Conservation (phyloP, 139 green algal species). For the Prasinococcaceae sp. region DNA sequence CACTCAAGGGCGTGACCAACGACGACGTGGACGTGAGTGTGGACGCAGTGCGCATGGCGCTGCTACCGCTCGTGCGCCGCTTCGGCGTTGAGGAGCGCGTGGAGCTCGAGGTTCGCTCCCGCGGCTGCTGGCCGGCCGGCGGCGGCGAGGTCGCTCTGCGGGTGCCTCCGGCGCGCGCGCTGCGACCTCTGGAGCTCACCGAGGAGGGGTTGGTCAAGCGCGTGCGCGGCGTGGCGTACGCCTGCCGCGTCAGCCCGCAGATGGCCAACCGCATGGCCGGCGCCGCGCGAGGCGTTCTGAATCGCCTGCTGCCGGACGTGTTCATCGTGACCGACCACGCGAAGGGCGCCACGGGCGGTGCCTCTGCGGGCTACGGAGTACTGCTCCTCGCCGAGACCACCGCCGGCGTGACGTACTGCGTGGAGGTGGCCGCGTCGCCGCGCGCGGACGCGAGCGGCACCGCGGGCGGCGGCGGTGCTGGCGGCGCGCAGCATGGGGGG, state of each 20-base stretch:
- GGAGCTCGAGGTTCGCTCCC: not conserved
- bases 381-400: slow-evolving; percentile 93
- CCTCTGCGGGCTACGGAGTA: slow-evolving; percentile 81
- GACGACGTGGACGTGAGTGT: slow-evolving; percentile 59
- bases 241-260: slow-evolving; percentile 47
- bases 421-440: too few relatives aligned
- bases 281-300: slow-evolving; percentile 60
- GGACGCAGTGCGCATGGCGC: slow-evolving; percentile 77
- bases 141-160: not conserved
- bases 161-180: slow-evolving; percentile 1
- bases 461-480: not conserved
- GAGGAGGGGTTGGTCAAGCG: slow-evolving; percentile 93
- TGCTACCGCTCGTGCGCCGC: slow-evolving; percentile 70
- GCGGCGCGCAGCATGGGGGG: not conserved
- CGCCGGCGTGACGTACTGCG: slow-evolving; percentile 54
- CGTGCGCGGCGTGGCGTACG: slow-evolving; percentile 84
- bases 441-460: too few relatives aligned
- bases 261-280: slow-evolving; percentile 73
- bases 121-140: not conserved
- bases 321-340: slow-evolving; percentile 97
- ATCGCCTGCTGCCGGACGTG: slow-evolving; percentile 86
- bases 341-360: slow-evolving; percentile 27
- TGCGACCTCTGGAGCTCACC: slow-evolving; percentile 28
- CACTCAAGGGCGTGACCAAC: slow-evolving; percentile 71
- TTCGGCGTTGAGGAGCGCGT: slow-evolving; percentile 30